phyloP scores from a whole-genome alignment of 2,329 filamentous ascomycete genomes.

The Penicillium hesseltinei region DNA sequence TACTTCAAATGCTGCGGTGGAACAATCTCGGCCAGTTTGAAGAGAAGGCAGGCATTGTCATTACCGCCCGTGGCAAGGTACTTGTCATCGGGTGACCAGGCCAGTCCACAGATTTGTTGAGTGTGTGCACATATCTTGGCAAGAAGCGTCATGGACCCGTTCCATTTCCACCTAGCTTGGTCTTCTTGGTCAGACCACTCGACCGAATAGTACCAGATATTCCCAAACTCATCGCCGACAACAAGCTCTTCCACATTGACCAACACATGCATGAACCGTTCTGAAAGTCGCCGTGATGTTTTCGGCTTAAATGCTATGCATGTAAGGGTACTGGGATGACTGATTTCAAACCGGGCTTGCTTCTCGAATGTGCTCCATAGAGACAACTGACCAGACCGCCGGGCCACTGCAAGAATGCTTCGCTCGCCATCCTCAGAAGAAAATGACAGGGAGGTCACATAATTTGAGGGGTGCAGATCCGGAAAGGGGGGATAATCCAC shows the following conservation, averaged over 20 bases:
- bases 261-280: conserved; percentile 46
- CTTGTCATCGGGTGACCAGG: conserved; percentile 75
- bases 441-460: conserved; percentile 84
- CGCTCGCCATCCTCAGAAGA: conserved; percentile 74
- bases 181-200: conserved; percentile 67
- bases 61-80: conserved; percentile 87
- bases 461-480: conserved; percentile 50
- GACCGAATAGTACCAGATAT: conserved; percentile 82
- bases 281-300: conserved; percentile 50
- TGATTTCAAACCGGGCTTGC: conserved; percentile 69
- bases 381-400: conserved; percentile 71
- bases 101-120: conserved; percentile 90
- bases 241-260: conserved; percentile 78
- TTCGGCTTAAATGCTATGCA: conserved; percentile 79
- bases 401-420: conserved; percentile 79
- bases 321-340: conserved; percentile 69
- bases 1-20: conserved; percentile 16
- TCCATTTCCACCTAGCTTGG: conserved; percentile 70
- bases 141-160: conserved; percentile 73
- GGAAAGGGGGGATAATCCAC: conserved; percentile 59
- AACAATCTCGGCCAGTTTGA: conserved; percentile 63
- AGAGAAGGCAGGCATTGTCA: conserved; percentile 84
- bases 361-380: conserved; percentile 71
- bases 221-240: conserved; percentile 79
- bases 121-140: conserved; percentile 74